A percentile compares a stretch with the other conserved stretches of the same genome.
Evolutionary conservation across 169 alveolate species (phyloP).

Genomic region (Blepharisma undulans): DNA sequence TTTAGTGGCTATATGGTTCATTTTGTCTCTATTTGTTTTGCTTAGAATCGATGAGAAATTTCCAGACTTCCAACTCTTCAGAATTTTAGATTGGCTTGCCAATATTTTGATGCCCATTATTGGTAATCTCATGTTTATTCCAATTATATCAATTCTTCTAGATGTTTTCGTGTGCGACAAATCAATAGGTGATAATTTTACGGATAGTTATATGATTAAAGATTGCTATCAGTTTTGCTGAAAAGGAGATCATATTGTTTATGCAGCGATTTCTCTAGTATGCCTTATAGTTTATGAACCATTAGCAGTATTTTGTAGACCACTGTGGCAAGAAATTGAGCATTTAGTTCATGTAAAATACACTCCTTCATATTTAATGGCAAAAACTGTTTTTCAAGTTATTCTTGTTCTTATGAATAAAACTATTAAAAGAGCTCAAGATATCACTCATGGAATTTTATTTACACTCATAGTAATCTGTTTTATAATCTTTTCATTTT

Average conservation of each 20-base stretch:
- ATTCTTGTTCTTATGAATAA: not conserved
- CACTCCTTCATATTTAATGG: not conserved
- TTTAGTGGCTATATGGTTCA: not conserved
- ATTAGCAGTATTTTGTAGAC: not conserved
- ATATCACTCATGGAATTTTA: not conserved
- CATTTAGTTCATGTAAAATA: not conserved
- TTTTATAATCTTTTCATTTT: not conserved
- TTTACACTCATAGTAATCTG: not conserved
- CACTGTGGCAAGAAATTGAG: conserved; percentile 13
- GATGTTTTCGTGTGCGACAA: not conserved
- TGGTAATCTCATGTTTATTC: conserved; percentile 17
- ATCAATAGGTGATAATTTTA: not conserved
- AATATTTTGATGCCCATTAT: not conserved
- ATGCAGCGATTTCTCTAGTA: not conserved
- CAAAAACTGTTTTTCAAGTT: not conserved
- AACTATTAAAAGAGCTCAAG: not conserved
- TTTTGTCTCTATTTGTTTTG: not conserved
- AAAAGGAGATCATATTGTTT: conserved; percentile 3
- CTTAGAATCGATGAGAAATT: not conserved
- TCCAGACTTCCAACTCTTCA: not conserved
- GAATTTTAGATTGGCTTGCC: not conserved
- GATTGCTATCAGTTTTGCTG: conserved; percentile 30
- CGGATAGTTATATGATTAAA: not conserved
- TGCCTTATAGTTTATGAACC: not conserved
- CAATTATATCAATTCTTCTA: conserved; percentile 1